These are phyloP conservation scores for Quercus dentata DNA, from an alignment of 306 rosid species.

Conservation along the genomic window DNA sequence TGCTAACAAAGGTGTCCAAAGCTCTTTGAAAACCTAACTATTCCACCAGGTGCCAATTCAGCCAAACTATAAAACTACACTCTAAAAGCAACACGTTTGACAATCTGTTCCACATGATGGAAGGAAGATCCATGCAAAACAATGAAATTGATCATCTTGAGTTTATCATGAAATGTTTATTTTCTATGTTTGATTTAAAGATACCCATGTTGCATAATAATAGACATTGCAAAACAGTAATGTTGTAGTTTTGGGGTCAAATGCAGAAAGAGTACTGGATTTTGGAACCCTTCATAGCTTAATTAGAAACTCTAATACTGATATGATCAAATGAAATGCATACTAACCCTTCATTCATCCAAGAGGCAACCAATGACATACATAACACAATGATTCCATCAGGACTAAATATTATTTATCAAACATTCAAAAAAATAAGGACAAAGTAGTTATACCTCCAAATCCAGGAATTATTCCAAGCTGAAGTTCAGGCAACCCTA, in stretches of 20 bases:
- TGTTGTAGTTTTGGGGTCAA: neutral
- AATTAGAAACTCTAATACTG: neutral
- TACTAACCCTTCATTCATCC: neutral
- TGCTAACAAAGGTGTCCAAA: too few relatives aligned
- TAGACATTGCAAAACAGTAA: neutral
- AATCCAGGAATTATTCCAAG: slow-evolving; percentile 98
- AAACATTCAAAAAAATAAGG: neutral
- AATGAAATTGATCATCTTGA: neutral
- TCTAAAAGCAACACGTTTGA: neutral
- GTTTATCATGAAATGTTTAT: neutral
- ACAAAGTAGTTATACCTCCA: slow-evolving; percentile 61
- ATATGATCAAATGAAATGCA: neutral
- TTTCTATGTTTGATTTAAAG: neutral
- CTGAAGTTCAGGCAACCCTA: slow-evolving; percentile 97
- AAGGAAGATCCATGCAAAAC: neutral
- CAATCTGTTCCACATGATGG: neutral
- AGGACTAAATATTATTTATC: neutral
- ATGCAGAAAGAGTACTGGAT: neutral
- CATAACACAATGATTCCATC: neutral
- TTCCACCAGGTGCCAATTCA: neutral
- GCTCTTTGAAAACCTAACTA: too few relatives aligned
- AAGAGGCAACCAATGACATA: neutral
- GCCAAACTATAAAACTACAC: neutral
- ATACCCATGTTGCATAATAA: neutral
- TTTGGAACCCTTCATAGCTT: neutral